These are phyloP conservation scores for Durio zibethinus DNA, from an alignment of 345 rosid genomes.

Conservation along the genomic window DNA sequence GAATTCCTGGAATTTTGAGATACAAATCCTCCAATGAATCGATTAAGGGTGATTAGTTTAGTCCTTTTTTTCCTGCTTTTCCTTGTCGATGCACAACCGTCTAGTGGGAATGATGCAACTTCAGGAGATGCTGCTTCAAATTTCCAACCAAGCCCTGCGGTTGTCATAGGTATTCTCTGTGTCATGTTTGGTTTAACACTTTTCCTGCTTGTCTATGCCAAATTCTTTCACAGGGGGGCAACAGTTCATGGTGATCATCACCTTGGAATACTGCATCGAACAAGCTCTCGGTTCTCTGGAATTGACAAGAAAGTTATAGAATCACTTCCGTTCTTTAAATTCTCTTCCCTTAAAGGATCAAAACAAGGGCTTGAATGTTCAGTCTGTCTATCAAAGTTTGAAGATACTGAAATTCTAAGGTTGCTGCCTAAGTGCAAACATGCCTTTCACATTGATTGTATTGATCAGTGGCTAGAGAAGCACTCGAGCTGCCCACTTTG, in stretches of 20 bases:
- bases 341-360: constrained; percentile 71
- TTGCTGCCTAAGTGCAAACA: constrained; percentile 80
- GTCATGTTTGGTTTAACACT: constrained; percentile 67
- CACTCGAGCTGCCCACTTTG: constrained; percentile 93
- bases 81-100: constrained; percentile 32
- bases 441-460: constrained; percentile 79
- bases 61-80: constrained; percentile 9
- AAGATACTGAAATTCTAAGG: constrained; percentile 67
- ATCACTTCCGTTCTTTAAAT: constrained; percentile 83
- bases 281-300: constrained; percentile 61
- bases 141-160: constrained; percentile 82
- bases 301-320: constrained; percentile 69
- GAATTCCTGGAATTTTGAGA: neutral
- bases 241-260: neutral
- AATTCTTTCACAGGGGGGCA: constrained; percentile 49
- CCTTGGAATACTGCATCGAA: constrained; percentile 20
- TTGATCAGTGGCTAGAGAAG: constrained; percentile 87
- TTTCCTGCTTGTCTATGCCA: constrained; percentile 62
- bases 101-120: neutral
- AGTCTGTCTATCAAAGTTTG: constrained; percentile 82
- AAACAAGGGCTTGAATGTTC: constrained; percentile 82
- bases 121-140: constrained; percentile 30
- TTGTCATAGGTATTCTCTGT: constrained; percentile 67
- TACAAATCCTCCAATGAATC: constrained; percentile 29
- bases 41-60: neutral